phyloP scores from a whole-genome alignment of 345 rosid genomes.

The Draba incana region DNA sequence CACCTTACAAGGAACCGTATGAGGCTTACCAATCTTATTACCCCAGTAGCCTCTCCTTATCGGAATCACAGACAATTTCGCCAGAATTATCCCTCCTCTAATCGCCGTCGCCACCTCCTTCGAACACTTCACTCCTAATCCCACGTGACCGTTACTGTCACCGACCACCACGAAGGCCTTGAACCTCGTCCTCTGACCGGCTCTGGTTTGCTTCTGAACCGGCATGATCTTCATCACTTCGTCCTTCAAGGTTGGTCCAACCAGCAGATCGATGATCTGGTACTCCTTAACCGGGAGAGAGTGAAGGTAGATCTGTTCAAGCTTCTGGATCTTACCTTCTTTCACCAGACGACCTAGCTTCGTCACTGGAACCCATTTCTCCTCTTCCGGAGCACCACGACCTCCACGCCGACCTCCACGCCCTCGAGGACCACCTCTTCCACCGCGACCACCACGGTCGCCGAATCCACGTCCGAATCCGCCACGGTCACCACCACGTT shows the following conservation, averaged over 20 bases:
- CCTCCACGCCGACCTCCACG: conserved; percentile 44
- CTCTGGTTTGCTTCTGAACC: conserved; percentile 88
- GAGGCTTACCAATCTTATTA: conserved; percentile 88
- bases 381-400: conserved; percentile 55
- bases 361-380: conserved; percentile 21
- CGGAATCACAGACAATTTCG: conserved; percentile 73
- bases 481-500: conserved; percentile 65
- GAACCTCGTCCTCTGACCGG: conserved; percentile 84
- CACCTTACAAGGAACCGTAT: conserved; percentile 84
- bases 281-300: conserved; percentile 82
- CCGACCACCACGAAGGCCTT: conserved; percentile 86
- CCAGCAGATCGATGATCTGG: conserved; percentile 75
- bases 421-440: conserved; percentile 56
- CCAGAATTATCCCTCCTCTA: conserved; percentile 72
- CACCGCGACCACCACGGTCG: conserved; percentile 42
- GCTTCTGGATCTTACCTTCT: too few species aligned
- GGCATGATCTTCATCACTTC: conserved; percentile 98
- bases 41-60: conserved; percentile 93
- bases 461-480: conserved; percentile 73
- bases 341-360: too few species aligned
- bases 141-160: conserved; percentile 72
- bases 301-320: too few species aligned
- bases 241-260: conserved; percentile 72
- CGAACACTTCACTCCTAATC: conserved; percentile 78
- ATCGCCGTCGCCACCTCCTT: conserved; percentile 85